Base-by-base conservation (phyloP, 495 filamentous ascomycete species). In the Xylaria nigripes region DNA sequence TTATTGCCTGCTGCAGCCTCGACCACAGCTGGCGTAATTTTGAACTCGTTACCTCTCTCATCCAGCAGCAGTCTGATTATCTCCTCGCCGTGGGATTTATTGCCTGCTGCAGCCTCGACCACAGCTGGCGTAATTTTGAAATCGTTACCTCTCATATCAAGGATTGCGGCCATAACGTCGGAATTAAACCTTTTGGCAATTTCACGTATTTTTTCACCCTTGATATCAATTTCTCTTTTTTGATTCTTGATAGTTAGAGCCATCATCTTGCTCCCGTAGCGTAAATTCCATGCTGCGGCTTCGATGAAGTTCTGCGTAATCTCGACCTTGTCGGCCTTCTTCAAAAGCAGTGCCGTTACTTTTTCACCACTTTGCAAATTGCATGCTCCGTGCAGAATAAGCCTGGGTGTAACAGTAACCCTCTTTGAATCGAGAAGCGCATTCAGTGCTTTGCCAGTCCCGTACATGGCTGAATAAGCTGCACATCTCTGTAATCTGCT, bases 261-360 rank as follows among this genome's bases (percentile, higher is more conserved):
- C 34, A 61, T 59, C 6, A 55, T 49, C 24, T 55, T 45, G 10
- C 44, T 24, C 2, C 59, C 56, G 34, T 25, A 44, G 1, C 16
- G 1, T 0, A 15, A 0, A 51, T 61, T 57, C 22, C 43, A 25
- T 18, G 55, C 58, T 42, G 54, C 58, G 43, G 58, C 58, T 36
- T 40, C 44, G 13, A 59, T 22, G 19, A 61, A 40, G 18, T 55
- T 45, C 42, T 60, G 38, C 9, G 57, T 60, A 18, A 60, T 48
- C 15, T 38, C 12, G 36, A 57, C 29, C 24, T 60, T 19, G 38
- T 59, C 43, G n/a, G 53, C 53, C 32, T 56, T 45, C 24, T 59
- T 52, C 19, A 59, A 47, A 27, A 59, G 47, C 21, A 50, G 23
- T 30, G 44, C 43, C 47, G 56, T 50, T 22, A 56, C 9, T 29